Conservation (phyloP, 345 rosid genomes). For the Eucalyptus polybractea region DNA sequence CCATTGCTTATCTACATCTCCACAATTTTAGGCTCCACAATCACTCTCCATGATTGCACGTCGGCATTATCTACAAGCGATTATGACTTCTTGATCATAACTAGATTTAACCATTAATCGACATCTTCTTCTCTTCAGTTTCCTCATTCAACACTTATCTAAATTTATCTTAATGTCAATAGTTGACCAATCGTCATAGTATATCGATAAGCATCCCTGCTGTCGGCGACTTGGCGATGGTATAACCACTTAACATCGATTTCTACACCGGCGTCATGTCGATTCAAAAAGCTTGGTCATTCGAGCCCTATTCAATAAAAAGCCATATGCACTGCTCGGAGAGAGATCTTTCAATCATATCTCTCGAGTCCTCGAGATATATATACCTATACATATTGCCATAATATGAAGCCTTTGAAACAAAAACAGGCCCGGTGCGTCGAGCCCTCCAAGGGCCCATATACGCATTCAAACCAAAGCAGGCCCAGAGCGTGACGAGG, state of each 20-base stretch:
- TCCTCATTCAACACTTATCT: neutral
- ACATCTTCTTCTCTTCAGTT: neutral
- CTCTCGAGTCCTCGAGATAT: neutral
- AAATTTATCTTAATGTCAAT: neutral
- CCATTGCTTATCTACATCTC: neutral
- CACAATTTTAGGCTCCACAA: neutral
- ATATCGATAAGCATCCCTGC: rapidly evolving
- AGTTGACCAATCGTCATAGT: rapidly evolving
- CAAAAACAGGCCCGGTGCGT: neutral
- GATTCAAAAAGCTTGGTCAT: neutral
- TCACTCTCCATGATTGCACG: neutral
- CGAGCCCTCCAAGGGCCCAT: neutral
- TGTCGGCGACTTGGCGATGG: rapidly evolving
- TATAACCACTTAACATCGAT: neutral
- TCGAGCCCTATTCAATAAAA: neutral
- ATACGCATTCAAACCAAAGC: neutral
- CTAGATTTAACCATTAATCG: neutral
- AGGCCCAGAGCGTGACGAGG: neutral
- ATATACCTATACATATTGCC: too few relatives aligned
- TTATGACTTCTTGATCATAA: neutral
- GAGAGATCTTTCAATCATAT: neutral
- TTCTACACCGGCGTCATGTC: rapidly evolving
- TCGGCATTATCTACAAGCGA: neutral
- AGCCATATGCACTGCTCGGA: neutral
- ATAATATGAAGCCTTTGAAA: too few relatives aligned